These are phyloP conservation scores for Trypanosoma cruzi DNA, from an alignment of 208 protist species.

Conservation along the genomic window DNA sequence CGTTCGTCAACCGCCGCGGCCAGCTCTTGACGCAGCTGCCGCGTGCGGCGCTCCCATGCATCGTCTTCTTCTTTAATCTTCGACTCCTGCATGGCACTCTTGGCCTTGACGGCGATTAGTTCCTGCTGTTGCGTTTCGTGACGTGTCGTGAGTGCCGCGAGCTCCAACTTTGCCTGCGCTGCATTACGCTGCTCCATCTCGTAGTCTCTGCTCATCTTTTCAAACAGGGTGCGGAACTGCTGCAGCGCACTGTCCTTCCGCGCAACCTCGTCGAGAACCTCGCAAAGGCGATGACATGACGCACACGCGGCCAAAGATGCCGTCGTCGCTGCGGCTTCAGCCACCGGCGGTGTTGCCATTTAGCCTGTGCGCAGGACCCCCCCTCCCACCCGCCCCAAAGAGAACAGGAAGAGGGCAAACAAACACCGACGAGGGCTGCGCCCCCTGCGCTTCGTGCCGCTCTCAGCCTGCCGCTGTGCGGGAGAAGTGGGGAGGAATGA, in stretches of 20 bases:
- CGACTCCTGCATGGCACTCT: constrained; percentile 26
- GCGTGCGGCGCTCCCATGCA: constrained; percentile 41
- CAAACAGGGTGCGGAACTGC: constrained; percentile 46
- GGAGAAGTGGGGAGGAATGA: background rate
- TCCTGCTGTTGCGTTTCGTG: constrained; percentile 31
- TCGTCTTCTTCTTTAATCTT: constrained; percentile 34
- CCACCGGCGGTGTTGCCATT: background rate
- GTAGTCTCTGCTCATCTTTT: constrained; percentile 40
- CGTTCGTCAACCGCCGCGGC: constrained; percentile 37
- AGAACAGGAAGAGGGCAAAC: too few relatives aligned
- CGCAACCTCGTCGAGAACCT: constrained; percentile 43
- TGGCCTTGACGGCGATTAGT: constrained; percentile 26
- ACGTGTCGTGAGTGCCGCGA: constrained; percentile 30
- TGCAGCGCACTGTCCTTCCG: constrained; percentile 28
- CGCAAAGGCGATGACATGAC: constrained; percentile 21
- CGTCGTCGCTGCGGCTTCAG: background rate
- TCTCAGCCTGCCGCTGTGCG: too few relatives aligned
- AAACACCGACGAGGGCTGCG: too few relatives aligned
- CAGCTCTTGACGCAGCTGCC: constrained; percentile 40
- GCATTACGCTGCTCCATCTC: constrained; percentile 31
- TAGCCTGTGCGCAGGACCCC: background rate
- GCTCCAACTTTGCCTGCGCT: constrained; percentile 18
- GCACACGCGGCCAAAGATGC: background rate
- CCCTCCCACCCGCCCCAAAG: too few relatives aligned
- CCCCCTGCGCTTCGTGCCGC: too few relatives aligned